Evolutionary conservation across 345 rosid species (phyloP).

Genomic region (Microthlaspi erraticum): DNA sequence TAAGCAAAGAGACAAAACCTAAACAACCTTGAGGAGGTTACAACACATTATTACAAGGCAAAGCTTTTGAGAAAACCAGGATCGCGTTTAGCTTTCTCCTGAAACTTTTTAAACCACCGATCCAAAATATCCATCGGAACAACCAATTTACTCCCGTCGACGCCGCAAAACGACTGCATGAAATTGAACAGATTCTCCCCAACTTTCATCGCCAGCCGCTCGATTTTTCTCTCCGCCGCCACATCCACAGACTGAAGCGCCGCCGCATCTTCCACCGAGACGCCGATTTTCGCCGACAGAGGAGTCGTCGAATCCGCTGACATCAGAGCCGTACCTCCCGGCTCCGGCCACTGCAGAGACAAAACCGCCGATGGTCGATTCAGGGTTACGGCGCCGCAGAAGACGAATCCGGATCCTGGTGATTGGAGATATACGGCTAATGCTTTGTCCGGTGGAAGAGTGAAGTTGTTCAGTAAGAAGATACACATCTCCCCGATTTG

Average conservation of each 20-base stretch:
- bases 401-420: constrained; percentile 82
- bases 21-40: constrained; percentile 3
- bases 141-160: constrained; percentile 79
- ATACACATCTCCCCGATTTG: constrained; percentile 84
- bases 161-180: constrained; percentile 97
- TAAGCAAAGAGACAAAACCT: constrained; percentile 6
- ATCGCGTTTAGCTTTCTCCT: constrained; percentile 88
- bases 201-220: constrained; percentile 86
- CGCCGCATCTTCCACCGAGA: constrained; percentile 77
- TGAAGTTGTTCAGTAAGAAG: constrained; percentile 76
- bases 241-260: constrained; percentile 77
- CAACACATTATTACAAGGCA: constrained; percentile 52
- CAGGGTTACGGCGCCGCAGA: constrained; percentile 81
- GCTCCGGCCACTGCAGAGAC: constrained; percentile 87
- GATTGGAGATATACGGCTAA: constrained; percentile 92
- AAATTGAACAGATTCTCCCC: constrained; percentile 95
- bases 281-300: constrained; percentile 80
- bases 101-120: constrained; percentile 97
- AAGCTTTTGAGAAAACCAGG: constrained; percentile 82
- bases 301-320: constrained; percentile 62
- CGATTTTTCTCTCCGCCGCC: constrained; percentile 68
- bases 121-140: constrained; percentile 97
- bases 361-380: constrained; percentile 87
- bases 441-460: constrained; percentile 88
- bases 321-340: constrained; percentile 58